Percentiles rank a stretch among this genome's conserved stretches.
These are phyloP conservation scores for Baudoinia panamericana DNA, from an alignment of 495 filamentous ascomycete species.

Conservation along the genomic window DNA sequence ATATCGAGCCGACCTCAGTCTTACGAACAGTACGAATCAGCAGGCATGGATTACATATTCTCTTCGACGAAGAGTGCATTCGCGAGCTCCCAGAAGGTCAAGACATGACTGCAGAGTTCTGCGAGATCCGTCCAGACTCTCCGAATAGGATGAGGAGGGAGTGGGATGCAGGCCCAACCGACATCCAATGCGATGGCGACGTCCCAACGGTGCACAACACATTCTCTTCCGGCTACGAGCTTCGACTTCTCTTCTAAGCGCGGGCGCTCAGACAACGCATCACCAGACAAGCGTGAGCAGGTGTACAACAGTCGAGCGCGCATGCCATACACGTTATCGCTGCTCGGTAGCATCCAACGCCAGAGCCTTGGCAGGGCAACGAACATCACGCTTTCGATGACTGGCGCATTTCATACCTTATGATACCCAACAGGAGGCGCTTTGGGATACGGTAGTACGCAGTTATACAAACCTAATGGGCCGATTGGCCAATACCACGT, in stretches of 20 bases:
- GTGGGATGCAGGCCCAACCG: slow-evolving; percentile 31
- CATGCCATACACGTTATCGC: no score
- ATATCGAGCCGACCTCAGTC: slow-evolving; percentile 58
- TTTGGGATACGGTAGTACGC: slow-evolving; percentile 4
- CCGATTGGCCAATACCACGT: no score
- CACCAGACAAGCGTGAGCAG: no score
- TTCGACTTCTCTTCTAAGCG: slow-evolving; percentile 30
- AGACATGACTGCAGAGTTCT: slow-evolving; percentile 64
- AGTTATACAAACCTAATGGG: no score
- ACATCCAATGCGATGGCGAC: slow-evolving; percentile 32
- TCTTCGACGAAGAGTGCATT: slow-evolving; percentile 84
- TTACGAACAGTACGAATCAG: slow-evolving; percentile 58
- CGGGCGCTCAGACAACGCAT: slow-evolving; percentile 6
- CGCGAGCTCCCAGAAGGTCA: slow-evolving; percentile 79
- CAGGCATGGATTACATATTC: slow-evolving; percentile 59
- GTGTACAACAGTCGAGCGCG: no score
- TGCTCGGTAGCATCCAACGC: no score
- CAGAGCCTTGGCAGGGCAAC: slow-evolving; percentile 7
- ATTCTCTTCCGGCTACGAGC: slow-evolving; percentile 29
- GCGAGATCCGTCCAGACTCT: slow-evolving; percentile 28
- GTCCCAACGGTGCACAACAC: slow-evolving; percentile 24
- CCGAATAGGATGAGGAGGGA: slow-evolving; percentile 24
- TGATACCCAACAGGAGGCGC: slow-evolving; percentile 18
- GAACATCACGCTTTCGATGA: slow-evolving; percentile 16
- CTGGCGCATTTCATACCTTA: slow-evolving; percentile 6